Evolutionary conservation across 352 stramenopile genomes (phyloP).

Genomic region (Globisporangium cylindrosporum): DNA sequence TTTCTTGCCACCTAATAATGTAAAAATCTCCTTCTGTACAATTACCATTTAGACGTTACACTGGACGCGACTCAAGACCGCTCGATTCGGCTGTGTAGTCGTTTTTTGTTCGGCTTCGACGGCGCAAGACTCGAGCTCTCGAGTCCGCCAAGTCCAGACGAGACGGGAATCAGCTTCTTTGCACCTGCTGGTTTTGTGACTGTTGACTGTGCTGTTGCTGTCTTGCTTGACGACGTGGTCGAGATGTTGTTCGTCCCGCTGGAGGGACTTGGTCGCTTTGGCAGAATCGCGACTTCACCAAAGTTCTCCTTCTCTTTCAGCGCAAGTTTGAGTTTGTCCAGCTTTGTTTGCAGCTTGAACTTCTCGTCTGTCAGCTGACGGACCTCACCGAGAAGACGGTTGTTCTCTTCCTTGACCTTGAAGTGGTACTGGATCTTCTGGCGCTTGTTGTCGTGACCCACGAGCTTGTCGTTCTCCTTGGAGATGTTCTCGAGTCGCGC

Average conservation of each 20-base stretch:
- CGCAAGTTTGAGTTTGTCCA: conserved; percentile 44
- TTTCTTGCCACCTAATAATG: not conserved
- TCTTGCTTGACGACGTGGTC: not conserved
- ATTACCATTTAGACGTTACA: conserved; percentile 16
- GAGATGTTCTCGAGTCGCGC: conserved; percentile 31
- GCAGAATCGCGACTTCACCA: conserved; percentile 22
- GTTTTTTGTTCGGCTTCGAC: conserved; percentile 38
- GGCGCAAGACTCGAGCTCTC: conserved; percentile 21
- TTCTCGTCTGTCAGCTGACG: conserved; percentile 64
- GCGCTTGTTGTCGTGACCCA: conserved; percentile 73
- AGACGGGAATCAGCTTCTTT: conserved; percentile 19
- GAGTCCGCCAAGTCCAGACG: conserved; percentile 4
- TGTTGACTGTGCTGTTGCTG: not conserved
- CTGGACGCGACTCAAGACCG: conserved; percentile 4
- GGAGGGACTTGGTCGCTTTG: conserved; percentile 17
- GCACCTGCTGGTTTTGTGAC: not conserved
- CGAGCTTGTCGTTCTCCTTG: conserved; percentile 69
- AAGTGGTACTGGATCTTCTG: conserved; percentile 85
- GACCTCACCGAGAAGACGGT: conserved; percentile 68
- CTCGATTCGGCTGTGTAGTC: conserved; percentile 22
- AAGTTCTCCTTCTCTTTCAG: conserved; percentile 79
- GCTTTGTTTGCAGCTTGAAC: conserved; percentile 41
- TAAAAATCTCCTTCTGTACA: conserved; percentile 8
- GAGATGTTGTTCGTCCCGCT: conserved; percentile 16
- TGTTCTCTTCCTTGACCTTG: conserved; percentile 83